These are phyloP conservation scores for Rhododendron molle DNA, from an alignment of 148 eudicot genomes.

Conservation along the genomic window DNA sequence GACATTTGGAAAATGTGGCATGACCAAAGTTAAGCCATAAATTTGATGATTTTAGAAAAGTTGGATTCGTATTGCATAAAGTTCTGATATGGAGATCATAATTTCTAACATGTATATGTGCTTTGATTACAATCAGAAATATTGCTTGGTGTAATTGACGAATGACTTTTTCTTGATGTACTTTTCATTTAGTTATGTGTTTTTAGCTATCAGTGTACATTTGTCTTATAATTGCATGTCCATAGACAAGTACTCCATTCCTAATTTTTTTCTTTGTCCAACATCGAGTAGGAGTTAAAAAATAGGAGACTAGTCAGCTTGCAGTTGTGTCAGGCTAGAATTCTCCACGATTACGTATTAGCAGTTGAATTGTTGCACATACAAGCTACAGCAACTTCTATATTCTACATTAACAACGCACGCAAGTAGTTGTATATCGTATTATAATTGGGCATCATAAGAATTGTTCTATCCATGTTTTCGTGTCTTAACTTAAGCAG, in stretches of 20 bases:
- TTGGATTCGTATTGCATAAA: not conserved
- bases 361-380: not conserved
- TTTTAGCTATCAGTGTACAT: not conserved
- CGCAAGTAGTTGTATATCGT: not conserved
- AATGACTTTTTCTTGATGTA: not conserved
- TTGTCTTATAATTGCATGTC: not conserved
- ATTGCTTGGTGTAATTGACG: not conserved
- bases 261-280: not conserved
- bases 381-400: not conserved
- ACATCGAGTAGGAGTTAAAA: not conserved
- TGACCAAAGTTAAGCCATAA: not conserved
- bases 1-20: not conserved
- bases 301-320: not conserved
- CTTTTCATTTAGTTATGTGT: not conserved
- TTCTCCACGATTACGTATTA: not conserved
- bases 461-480: not conserved
- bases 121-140: not conserved
- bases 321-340: not conserved
- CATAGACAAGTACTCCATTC: not conserved
- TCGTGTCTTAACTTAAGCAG: not conserved
- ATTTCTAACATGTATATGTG: not conserved
- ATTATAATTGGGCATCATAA: not conserved
- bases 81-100: not conserved
- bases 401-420: not conserved
- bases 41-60: not conserved